Conservation (phyloP, 495 filamentous ascomycete species). For the Hypoxylon rickii region DNA sequence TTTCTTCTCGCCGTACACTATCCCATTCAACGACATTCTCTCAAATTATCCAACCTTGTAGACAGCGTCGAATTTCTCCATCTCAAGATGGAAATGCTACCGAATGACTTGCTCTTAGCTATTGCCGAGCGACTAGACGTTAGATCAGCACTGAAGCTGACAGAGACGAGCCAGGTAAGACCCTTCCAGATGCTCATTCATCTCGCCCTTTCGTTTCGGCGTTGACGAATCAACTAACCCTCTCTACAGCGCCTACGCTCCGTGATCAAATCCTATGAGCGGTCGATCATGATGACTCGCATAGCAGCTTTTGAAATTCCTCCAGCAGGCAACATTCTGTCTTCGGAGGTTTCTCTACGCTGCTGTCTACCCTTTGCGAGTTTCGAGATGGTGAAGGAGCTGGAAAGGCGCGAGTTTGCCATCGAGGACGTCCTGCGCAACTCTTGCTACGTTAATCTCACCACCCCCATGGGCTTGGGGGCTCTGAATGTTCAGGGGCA, state of each 20-base stretch:
- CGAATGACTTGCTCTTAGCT: conserved; percentile 32
- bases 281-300: conserved; percentile 22
- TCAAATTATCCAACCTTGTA: too few relatives aligned
- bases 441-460: not conserved
- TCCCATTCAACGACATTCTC: too few relatives aligned
- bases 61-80: too few relatives aligned
- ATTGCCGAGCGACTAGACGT: conserved; percentile 34
- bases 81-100: conserved; percentile 1
- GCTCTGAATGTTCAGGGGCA: conserved; percentile 1
- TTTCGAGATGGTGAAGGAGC: conserved; percentile 32
- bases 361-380: conserved; percentile 13
- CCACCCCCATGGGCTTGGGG: not conserved
- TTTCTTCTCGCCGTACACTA: too few relatives aligned
- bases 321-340: conserved; percentile 24
- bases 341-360: conserved; percentile 22
- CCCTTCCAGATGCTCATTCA: not conserved
- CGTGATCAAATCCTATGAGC: conserved; percentile 26
- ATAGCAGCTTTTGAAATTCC: conserved; percentile 1
- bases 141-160: conserved; percentile 19
- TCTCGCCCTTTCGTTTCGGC: not conserved
- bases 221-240: not conserved
- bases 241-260: not conserved
- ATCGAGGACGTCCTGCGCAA: conserved; percentile 23
- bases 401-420: conserved; percentile 29
- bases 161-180: conserved; percentile 24